Base-by-base conservation (phyloP, 306 rosid species). In the Notholithocarpus densiflorus region DNA sequence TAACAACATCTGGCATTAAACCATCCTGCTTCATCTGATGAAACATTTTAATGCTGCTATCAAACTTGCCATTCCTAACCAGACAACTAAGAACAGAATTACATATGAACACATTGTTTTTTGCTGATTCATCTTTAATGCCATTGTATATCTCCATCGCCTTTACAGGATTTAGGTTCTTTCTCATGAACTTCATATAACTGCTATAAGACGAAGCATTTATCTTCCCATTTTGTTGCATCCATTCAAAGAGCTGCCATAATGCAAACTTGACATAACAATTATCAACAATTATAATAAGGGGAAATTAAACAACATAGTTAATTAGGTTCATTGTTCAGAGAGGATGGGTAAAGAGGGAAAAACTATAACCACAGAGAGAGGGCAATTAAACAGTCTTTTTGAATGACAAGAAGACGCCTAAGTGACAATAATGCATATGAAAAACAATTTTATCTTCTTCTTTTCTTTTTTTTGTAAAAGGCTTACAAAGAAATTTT, bases 231-330 rank as follows among this genome's bases (percentile, higher is more conserved):
- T 84, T 91, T 74, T 91, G 85, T 87, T 85, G 91, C 98, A 94
- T 94, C 97, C 98, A 94, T 75, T 83, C 82, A 91, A 92, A 94
- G 24, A 91, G 87, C 98, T 94, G 95, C 85, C 88, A 82, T 62
- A 26, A 80, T 62, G 53, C 66, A 68, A 48, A 37, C 6, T 54
- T 27, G n/a, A 18, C 4, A 8, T 40, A 29, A 54, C 14, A 23
- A 18, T 45, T 21, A 20, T 34, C 7, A 17, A 80, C 69, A 75
- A 6, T 81, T 19, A 70, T 52, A 21, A 59, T 59, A 66, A 40
- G 4, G 19, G 48, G 5, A 72, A 73, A 40, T 8, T 37, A 53
- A 55, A 77, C 31, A 31, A 37, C 5, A 37, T 29, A 6, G 26
- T 66, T 26, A 21, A 45, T 1, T 57, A 53, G 52, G 15, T 12